Evolutionary conservation across 192 early-diverging fungal genomes (phyloP).

Genomic region (Neocallimastix lanati): DNA sequence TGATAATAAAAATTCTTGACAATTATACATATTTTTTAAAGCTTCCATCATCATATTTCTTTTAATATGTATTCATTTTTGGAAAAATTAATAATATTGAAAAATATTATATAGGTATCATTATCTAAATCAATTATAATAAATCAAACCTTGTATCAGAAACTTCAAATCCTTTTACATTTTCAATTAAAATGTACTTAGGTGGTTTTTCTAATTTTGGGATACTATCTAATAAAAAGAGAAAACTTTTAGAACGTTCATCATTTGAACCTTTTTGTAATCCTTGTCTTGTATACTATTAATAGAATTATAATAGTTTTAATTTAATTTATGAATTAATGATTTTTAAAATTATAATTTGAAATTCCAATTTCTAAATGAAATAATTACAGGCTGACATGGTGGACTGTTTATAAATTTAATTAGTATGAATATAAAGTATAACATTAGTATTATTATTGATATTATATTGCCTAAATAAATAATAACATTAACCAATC

Average conservation of each 20-base stretch:
- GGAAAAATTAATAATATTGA: no score
- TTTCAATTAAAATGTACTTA: slow-evolving; percentile 52
- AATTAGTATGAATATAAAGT: no score
- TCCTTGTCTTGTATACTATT: slow-evolving; percentile 55
- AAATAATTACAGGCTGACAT: background rate
- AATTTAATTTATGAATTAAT: no score
- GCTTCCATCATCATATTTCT: slow-evolving; percentile 30
- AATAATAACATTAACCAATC: no score
- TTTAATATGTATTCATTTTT: no score
- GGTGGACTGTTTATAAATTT: background rate
- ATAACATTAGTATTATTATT: no score
- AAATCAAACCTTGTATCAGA: slow-evolving; percentile 19
- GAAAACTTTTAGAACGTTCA: slow-evolving; percentile 48
- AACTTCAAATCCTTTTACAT: slow-evolving; percentile 67
- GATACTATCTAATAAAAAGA: slow-evolving; percentile 48
- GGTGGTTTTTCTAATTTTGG: slow-evolving; percentile 29
- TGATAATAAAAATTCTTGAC: slow-evolving; percentile 54
- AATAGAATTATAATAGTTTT: no score
- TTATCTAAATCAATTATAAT: no score
- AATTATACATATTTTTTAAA: slow-evolving; percentile 34
- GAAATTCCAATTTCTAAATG: no score
- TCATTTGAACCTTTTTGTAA: slow-evolving; percentile 52
- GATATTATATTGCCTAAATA: no score
- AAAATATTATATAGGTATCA: no score
- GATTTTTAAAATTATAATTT: no score